Percentiles rank a stretch among this genome's conserved stretches.
phyloP scores from a whole-genome alignment of 2,329 filamentous ascomycete genomes.

The Xylariaceae sp. region DNA sequence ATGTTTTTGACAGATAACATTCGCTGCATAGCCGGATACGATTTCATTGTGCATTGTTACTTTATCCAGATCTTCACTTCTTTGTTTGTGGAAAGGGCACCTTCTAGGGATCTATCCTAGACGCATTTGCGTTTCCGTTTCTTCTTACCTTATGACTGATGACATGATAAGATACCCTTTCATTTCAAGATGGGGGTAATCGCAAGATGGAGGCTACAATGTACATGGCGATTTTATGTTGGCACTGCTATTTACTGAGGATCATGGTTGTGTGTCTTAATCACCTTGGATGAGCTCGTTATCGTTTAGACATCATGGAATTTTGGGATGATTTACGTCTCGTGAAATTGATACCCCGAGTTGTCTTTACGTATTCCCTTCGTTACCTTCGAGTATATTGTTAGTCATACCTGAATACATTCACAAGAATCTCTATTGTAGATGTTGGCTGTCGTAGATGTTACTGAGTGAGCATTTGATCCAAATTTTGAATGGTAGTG shows the following conservation, averaged over 20 bases:
- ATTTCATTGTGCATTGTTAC: constrained; percentile 6
- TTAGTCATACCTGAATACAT: no score
- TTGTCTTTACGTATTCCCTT: neutral
- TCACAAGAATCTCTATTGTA: no score
- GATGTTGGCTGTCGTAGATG: no score
- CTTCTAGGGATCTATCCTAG: neutral
- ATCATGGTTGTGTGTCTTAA: constrained; percentile 3
- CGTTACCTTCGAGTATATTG: no score
- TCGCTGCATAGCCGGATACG: constrained; percentile 28
- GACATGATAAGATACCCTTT: constrained; percentile 32
- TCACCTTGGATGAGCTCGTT: neutral
- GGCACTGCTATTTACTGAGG: constrained; percentile 11
- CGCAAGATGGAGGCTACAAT: constrained; percentile 29
- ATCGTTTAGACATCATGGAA: constrained; percentile 4
- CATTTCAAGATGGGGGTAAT: constrained; percentile 33
- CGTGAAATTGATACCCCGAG: constrained; percentile 27
- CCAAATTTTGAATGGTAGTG: no score
- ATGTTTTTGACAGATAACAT: constrained; percentile 21
- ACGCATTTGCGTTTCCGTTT: constrained; percentile 11
- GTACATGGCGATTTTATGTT: constrained; percentile 22
- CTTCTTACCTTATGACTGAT: constrained; percentile 30
- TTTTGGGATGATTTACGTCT: constrained; percentile 8
- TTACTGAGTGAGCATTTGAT: no score
- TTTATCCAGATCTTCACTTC: neutral
- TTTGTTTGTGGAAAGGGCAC: neutral